These are phyloP conservation scores for Hemisphaericaspora nanyangensis DNA, from an alignment of 805 yeast genomes.

Conservation along the genomic window DNA sequence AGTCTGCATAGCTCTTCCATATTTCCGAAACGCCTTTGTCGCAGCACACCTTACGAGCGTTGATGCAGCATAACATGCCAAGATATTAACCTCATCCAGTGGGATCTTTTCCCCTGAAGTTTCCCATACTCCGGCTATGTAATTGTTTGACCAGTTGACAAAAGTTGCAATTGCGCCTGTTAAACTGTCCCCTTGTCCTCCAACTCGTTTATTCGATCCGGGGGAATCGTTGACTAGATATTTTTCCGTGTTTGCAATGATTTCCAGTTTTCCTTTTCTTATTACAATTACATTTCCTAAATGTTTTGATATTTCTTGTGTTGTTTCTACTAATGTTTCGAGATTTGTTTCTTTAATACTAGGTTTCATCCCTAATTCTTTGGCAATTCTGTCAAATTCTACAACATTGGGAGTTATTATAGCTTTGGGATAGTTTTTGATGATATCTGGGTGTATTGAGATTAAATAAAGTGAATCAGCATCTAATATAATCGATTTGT, in stretches of 20 bases:
- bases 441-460: slow-evolving; percentile 51
- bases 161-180: slow-evolving; percentile 84
- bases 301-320: slow-evolving; percentile 41
- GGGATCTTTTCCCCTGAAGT: slow-evolving; percentile 19
- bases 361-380: slow-evolving; percentile 39
- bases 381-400: slow-evolving; percentile 69
- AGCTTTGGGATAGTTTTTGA: slow-evolving; percentile 54
- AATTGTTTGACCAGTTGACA: slow-evolving; percentile 73
- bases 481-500: slow-evolving; percentile 76
- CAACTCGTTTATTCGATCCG: slow-evolving; percentile 81
- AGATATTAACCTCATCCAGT: slow-evolving; percentile 28
- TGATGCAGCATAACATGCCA: slow-evolving; percentile 73
- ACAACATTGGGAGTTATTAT: slow-evolving; percentile 86
- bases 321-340: slow-evolving; percentile 23
- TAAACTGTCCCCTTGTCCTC: slow-evolving; percentile 95
- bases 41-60: slow-evolving; percentile 65
- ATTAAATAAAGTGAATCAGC: slow-evolving; percentile 84
- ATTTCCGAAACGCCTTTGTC: slow-evolving; percentile 54
- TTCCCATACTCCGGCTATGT: slow-evolving; percentile 58
- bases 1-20: slow-evolving; percentile 82
- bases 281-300: slow-evolving; percentile 61
- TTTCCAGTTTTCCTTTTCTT: slow-evolving; percentile 69
- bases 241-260: slow-evolving; percentile 50
- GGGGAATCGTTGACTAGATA: slow-evolving; percentile 39
- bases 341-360: slow-evolving; percentile 16